Conservation (phyloP, 2,329 filamentous ascomycete genomes). For the Fonsecaea multimorphosa region DNA sequence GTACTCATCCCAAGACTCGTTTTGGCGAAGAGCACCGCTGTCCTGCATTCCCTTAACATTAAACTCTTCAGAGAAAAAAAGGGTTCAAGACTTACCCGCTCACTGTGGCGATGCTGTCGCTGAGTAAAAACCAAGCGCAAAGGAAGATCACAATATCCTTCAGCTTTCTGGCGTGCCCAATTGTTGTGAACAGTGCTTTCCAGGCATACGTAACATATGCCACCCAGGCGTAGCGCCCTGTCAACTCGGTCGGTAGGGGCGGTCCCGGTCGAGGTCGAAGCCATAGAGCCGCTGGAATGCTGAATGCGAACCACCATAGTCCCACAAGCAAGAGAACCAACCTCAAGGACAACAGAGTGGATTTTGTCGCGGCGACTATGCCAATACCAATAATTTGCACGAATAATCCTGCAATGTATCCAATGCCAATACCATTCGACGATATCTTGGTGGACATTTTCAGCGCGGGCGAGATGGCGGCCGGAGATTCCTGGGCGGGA, state of each 20-base stretch:
- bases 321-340: constrained; percentile 87
- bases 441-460: constrained; percentile 88
- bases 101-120: constrained; percentile 91
- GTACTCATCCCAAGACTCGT: constrained; percentile 89
- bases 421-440: constrained; percentile 89
- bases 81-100: constrained; percentile 60
- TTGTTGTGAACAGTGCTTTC: constrained; percentile 81
- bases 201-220: constrained; percentile 83
- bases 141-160: constrained; percentile 86
- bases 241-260: constrained; percentile 62
- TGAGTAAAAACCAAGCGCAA: constrained; percentile 90
- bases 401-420: constrained; percentile 84
- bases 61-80: background rate
- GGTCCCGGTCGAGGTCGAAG: constrained; percentile 87
- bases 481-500: constrained; percentile 27
- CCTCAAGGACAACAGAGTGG: constrained; percentile 82
- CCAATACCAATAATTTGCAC: constrained; percentile 82
- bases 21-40: constrained; percentile 94
- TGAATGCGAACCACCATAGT: constrained; percentile 91
- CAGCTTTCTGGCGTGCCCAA: constrained; percentile 73
- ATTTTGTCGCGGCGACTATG: constrained; percentile 73
- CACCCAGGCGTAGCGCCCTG: constrained; percentile 60
- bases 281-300: constrained; percentile 85
- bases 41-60: constrained; percentile 48
- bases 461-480: constrained; percentile 68